These are phyloP conservation scores for Saccharomycopsis fermentans DNA, from an alignment of 805 yeast species.

Conservation along the genomic window DNA sequence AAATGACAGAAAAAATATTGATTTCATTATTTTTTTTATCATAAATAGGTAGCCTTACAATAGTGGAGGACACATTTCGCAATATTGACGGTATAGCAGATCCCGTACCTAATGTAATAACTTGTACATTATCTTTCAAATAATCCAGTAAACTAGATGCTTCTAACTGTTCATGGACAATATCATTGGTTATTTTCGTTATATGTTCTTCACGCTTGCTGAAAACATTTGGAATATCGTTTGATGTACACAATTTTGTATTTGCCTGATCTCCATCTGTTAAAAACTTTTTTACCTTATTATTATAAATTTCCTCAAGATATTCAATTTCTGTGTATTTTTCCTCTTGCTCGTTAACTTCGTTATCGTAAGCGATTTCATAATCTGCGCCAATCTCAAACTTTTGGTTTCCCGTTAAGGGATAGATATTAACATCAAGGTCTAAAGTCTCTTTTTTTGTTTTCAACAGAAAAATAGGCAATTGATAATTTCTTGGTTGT, in stretches of 20 bases:
- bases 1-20: conserved; percentile 34
- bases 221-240: neutral
- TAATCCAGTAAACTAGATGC: neutral
- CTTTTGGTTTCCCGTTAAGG: conserved; percentile 20
- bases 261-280: conserved; percentile 22
- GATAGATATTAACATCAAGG: conserved; percentile 7
- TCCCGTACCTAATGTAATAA: conserved; percentile 84
- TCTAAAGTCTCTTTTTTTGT: neutral
- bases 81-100: conserved; percentile 79
- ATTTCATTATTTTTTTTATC: conserved; percentile 13
- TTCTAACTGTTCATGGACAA: neutral
- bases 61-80: conserved; percentile 76
- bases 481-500: conserved; percentile 31
- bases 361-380: neutral
- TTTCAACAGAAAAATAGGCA: conserved; percentile 25
- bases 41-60: conserved; percentile 59
- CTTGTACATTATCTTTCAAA: conserved; percentile 47
- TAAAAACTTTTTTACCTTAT: conserved; percentile 19
- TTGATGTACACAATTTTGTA: neutral
- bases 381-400: neutral
- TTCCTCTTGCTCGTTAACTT: neutral
- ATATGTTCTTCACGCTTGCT: neutral
- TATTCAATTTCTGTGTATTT: conserved; percentile 27
- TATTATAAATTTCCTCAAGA: conserved; percentile 32
- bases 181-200: neutral